Base-by-base conservation (phyloP, 164 flowering plant species). In the Nymphaea thermarum region DNA sequence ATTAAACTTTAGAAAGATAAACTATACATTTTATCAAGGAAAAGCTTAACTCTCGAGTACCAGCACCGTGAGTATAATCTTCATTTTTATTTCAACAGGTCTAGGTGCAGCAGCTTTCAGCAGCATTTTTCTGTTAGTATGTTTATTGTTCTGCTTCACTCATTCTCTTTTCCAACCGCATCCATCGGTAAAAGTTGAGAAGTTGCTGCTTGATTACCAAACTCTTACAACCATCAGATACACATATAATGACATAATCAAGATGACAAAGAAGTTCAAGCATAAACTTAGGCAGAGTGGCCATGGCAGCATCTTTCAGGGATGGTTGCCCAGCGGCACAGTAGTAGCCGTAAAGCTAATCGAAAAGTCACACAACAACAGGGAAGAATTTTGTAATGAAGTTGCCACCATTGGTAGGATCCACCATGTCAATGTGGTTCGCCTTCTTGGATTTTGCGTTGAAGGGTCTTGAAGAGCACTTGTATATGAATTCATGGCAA, bases 271-370 rank as follows among this genome's bases (percentile, higher is more conserved):
- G 4, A 73, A 74, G 43, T 81, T 82, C 65, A 66, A 72, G 43
- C 71, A 75, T 3, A 77, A 80, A 70, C 25, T 84, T 44, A 84
- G 85, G 5, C 61, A 77, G 73, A 85, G 84, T 66, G 86, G 81
- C 7, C 81, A 67, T 74, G 88, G 84, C 3, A 8, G 67, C 16
- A 86, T 84, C 0, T 84, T 62, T 65, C 78, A 78, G 71, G 88
- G 88, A 44, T 71, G 74, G 66, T 71, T 81, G 36, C 63, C 3
- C 6, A 72, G 73, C 67, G 82, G 83, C 1, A n/a, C n/a, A 12
- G 61, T 66, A 4, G 81, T 82, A 0, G 84, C 84, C 16, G 78
- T 82, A 14, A 84, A 84, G 70, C 64, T 79, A 2, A 62, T 84
- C 60, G 71, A 47, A 3, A 66, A 78, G 8, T 80, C 65, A 2